Base-by-base conservation (phyloP, 192 early-diverging fungal species). In the Dimargaris verticillata region DNA sequence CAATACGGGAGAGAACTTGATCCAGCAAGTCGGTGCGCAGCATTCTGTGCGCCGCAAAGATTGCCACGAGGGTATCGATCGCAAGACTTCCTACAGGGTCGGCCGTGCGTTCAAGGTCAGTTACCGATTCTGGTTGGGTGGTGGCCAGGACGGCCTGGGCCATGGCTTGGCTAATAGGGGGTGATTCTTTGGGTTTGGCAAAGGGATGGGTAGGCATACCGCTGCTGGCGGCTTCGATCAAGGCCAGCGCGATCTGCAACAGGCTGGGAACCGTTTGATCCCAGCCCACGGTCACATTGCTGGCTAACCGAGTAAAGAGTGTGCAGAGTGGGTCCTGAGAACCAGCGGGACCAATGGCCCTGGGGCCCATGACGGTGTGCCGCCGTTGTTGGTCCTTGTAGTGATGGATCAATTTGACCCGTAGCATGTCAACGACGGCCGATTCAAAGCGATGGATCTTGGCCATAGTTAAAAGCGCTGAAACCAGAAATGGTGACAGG, bases 361-460 rank as follows among this genome's bases (percentile, higher is more conserved):
- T 25, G 6, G 26, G 26, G 60, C 28, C 24, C 1, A 66, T 26
- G 7, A 61, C 29, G 10, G 62, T 0, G 55, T 41, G 10, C 49
- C 52, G 60, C 26, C 48, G 14, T 44, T 60, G 24, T 2, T 54
- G 44, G 53, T 76, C 67, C 50, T 68, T 61, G 49, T 66, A 66
- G 38, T 63, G 57, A n/a, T 57, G 44, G 17, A 66, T 45, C 2
- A 76, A 48, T 0, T 51, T 54, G 48, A 63, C 54, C 24, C 68
- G 64, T 45, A 76, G 51, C 46, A 69, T 18, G 38, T 42, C 46
- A 0, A 65, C 62, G 59, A 83, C 80, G n/a, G 63, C 70, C 33
- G 82, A 75, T 55, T 81, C 77, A 46, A 87, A 84, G n/a, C 85
- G 70, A 63, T 85, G 84, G 53, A 87, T 80, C 60, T 80, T 70